Evolutionary conservation across 352 stramenopile genomes (phyloP), one percentile per base, ranked within the genome.

Genomic region (Pelagophyceae sp.): DNA sequence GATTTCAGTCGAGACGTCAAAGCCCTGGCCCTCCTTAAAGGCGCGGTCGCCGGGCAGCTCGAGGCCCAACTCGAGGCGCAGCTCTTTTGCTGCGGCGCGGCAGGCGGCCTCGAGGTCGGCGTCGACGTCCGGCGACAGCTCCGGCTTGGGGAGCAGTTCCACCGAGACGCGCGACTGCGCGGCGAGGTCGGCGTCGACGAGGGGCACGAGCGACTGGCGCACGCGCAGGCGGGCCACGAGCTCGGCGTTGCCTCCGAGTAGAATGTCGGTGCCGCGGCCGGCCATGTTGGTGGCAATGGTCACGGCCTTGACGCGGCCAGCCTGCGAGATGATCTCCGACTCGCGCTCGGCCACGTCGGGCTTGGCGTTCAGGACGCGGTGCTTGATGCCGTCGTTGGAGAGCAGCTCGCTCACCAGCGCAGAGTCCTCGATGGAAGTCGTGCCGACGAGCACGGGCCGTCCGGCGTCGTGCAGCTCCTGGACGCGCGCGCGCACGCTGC

Each of bases 261-360:
- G 77, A 76, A 82, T 80, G 64, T 82, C 77, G 35, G 77, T 82
- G 51, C 77, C 79, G 40, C 79, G 76, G n/a, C 79, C 79, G 11
- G 79, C 79, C 79, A 82, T 82, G 76, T 82, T 82, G 45, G 79
- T 82, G 15, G 79, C 76, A 72, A 82, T 82, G 5, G 79, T 80
- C 35, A 82, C 78, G 32, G 51, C 76, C 19, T 77, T 80, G 51
- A 82, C 35, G 50, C 83, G 78, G 5, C 84, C 84, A 11, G 84
- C 84, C 76, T 87, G 81, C 3, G 81, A 77, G n/a, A 87, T 77
- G 72, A 87, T 87, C 79, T 87, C 81, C 35, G 78, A 81, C 78
- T 87, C 84, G 23, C 79, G 71, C 72, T 83, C 54, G 71, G 85
- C 80, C 37, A 83, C 74, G 31, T 87, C 81, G 6, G 84, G 84